Conservation (phyloP, 139 green algal genomes). For the Haematococcus sp. region DNA sequence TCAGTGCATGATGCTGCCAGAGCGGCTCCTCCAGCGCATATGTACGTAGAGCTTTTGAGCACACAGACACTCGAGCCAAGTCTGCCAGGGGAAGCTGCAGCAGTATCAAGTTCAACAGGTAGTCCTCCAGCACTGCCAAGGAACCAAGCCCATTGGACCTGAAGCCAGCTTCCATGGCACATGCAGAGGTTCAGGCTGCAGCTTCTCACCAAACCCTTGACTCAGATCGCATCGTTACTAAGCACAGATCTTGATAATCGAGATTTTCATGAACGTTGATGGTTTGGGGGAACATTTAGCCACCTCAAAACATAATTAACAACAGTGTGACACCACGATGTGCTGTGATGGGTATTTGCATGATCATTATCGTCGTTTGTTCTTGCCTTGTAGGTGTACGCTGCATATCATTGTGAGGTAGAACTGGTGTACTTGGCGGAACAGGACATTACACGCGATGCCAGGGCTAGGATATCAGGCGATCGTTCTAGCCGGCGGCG, state of each 20-base stretch:
- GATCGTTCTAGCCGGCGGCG: slow-evolving; percentile 57
- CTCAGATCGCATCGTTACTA: no score
- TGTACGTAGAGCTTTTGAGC: not conserved
- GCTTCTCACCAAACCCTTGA: no score
- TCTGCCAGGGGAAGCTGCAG: not conserved
- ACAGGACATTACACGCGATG: not conserved
- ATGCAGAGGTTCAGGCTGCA: not conserved
- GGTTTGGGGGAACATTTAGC: no score
- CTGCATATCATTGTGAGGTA: no score
- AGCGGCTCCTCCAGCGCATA: slow-evolving; percentile 10
- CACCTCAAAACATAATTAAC: no score
- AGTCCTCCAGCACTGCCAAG: not conserved
- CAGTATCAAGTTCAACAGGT: not conserved
- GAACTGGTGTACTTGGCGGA: no score
- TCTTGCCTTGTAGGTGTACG: no score
- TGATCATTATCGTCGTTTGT: no score
- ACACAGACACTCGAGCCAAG: not conserved
- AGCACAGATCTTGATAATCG: no score
- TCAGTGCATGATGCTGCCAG: slow-evolving; percentile 11
- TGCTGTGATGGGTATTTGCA: no score
- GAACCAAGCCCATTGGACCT: not conserved
- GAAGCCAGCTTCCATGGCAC: slow-evolving; percentile 7
- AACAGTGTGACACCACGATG: no score
- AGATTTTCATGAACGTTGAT: no score
- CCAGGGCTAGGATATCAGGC: slow-evolving; percentile 40